phyloP scores from a whole-genome alignment of 169 alveolate species.

The Plasmodium billcollinsi region DNA sequence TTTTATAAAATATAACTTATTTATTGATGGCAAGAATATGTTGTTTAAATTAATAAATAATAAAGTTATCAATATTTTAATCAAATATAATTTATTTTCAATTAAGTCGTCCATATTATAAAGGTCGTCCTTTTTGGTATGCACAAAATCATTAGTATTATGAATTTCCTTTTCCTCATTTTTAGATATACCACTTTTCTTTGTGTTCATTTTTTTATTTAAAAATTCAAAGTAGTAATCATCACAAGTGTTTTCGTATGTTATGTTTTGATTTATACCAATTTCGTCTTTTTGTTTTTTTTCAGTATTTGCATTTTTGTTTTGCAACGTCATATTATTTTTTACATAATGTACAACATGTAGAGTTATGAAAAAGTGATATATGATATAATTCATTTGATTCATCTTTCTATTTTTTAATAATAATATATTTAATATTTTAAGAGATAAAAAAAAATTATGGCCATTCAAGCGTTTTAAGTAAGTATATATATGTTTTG shows the following conservation, averaged over 20 bases:
- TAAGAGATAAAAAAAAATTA: conserved; percentile 25
- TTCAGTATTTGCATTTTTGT: background rate
- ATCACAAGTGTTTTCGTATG: too few species aligned
- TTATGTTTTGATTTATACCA: too few species aligned
- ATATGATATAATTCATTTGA: conserved; percentile 6
- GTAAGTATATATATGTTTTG: conserved; percentile 20
- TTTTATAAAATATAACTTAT: conserved; percentile 5
- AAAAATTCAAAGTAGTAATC: background rate
- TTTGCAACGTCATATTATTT: background rate
- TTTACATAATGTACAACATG: conserved; percentile 19
- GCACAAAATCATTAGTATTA: background rate
- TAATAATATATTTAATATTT: conserved; percentile 4
- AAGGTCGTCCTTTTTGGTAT: background rate
- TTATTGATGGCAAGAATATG: conserved; percentile 33
- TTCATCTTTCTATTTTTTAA: background rate
- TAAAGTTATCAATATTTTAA: conserved; percentile 15
- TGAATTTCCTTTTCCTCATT: background rate
- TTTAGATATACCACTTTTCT: background rate
- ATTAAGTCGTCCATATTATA: conserved; percentile 26
- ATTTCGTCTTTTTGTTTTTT: background rate
- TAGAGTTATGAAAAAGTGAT: conserved; percentile 29
- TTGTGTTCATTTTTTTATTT: background rate
- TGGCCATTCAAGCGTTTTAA: background rate
- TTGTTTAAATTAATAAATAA: conserved; percentile 22
- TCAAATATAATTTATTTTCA: background rate